Conservation (phyloP, 306 rosid species). For the Trifolium repens region DNA sequence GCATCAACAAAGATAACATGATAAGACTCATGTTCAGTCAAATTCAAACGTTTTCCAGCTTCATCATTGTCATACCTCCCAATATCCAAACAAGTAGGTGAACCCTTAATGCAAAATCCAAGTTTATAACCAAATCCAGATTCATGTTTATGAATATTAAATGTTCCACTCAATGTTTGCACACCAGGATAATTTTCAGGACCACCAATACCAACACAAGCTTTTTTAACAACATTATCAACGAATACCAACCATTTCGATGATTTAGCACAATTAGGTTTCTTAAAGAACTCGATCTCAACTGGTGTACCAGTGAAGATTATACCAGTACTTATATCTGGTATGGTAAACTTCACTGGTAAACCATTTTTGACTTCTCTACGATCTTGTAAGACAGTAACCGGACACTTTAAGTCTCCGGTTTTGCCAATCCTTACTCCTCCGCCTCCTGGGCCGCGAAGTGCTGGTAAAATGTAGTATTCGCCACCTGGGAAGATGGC, state of each 20-base stretch:
- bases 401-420: not conserved
- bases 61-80: constrained; percentile 22
- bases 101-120: not conserved
- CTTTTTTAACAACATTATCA: not conserved
- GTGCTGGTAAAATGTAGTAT: not conserved
- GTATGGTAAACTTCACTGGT: not conserved
- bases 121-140: not conserved
- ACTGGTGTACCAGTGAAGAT: constrained; percentile 25
- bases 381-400: not conserved
- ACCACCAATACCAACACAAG: constrained; percentile 51
- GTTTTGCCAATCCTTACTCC: not conserved
- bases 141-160: not conserved
- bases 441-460: not conserved
- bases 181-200: constrained; percentile 41
- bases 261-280: constrained; percentile 11
- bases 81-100: constrained; percentile 31
- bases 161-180: not conserved
- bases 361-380: not conserved
- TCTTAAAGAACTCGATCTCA: not conserved
- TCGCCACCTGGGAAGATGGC: not conserved
- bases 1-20: not conserved
- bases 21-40: constrained; percentile 27
- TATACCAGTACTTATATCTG: not conserved
- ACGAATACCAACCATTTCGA: constrained; percentile 19
- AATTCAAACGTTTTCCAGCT: constrained; percentile 13